A percentile compares a stretch with the other conserved stretches of the same genome.
Conservation (phyloP, 768 basidiomycete species). For the Dioszegia crocea region DNA sequence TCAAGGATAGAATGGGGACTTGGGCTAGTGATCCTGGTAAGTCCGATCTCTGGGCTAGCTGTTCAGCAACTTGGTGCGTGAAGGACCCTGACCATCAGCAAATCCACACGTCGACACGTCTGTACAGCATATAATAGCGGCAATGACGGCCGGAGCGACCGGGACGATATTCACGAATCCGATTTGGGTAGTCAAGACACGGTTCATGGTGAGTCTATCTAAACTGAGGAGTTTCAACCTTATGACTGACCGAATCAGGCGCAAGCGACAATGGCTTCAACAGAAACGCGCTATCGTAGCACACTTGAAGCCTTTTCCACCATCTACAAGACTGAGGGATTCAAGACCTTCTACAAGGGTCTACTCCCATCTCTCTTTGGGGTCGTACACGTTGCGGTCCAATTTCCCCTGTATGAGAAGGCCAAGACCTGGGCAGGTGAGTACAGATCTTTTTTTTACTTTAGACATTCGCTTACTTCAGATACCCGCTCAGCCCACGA, state of each 20-base stretch:
- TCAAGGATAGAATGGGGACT: slow-evolving; percentile 78
- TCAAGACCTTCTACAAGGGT: slow-evolving; percentile 87
- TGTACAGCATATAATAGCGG: slow-evolving; percentile 72
- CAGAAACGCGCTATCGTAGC: slow-evolving; percentile 75
- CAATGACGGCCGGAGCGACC: slow-evolving; percentile 89
- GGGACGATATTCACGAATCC: slow-evolving; percentile 94
- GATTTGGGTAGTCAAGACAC: slow-evolving; percentile 97
- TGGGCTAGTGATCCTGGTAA: slow-evolving; percentile 53
- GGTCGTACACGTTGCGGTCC: slow-evolving; percentile 90
- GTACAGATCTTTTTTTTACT: slow-evolving; percentile 37
- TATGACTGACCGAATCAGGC: slow-evolving; percentile 57
- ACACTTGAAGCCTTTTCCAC: slow-evolving; percentile 83
- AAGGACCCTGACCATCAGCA: slow-evolving; percentile 6
- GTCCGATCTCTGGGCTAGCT: not conserved
- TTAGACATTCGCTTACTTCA: not conserved
- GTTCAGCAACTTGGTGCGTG: not conserved
- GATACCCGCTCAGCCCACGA: slow-evolving; percentile 19
- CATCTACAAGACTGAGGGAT: slow-evolving; percentile 85
- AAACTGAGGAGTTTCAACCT: not conserved
- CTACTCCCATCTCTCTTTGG: slow-evolving; percentile 88
- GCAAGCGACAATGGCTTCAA: slow-evolving; percentile 58
- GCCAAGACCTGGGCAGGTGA: slow-evolving; percentile 80
- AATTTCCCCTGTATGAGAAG: slow-evolving; percentile 93
- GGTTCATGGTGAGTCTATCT: slow-evolving; percentile 78
- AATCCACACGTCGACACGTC: slow-evolving; percentile 16